Evolutionary conservation across 2,329 filamentous ascomycete genomes (phyloP).

Genomic region (Venturia aucupariae): DNA sequence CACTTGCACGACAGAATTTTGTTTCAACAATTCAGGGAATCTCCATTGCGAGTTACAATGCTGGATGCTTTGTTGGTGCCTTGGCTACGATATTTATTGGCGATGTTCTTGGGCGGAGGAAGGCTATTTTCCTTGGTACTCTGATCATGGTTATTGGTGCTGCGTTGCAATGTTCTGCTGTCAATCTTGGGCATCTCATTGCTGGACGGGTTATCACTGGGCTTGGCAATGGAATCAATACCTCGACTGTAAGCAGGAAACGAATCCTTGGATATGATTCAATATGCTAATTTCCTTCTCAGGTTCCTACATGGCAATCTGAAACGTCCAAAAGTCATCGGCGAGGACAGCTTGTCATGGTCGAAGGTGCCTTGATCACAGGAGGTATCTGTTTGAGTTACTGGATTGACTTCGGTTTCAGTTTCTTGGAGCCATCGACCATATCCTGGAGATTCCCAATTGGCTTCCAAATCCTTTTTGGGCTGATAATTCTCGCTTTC

Average conservation of each 20-base stretch:
- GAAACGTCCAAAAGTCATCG: slow-evolving; percentile 38
- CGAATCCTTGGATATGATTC: no score
- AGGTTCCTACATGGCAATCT: slow-evolving; percentile 38
- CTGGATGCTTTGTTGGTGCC: slow-evolving; percentile 38
- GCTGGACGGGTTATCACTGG: slow-evolving; percentile 43
- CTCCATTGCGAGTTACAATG: slow-evolving; percentile 21
- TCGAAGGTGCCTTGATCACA: slow-evolving; percentile 37
- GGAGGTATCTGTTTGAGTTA: slow-evolving; percentile 36
- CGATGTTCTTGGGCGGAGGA: slow-evolving; percentile 48
- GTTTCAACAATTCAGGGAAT: slow-evolving; percentile 34
- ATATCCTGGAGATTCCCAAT: slow-evolving; percentile 46
- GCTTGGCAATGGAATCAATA: slow-evolving; percentile 37
- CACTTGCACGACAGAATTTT: slow-evolving; percentile 17
- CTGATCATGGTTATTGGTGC: slow-evolving; percentile 50
- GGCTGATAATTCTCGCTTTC: slow-evolving; percentile 40
- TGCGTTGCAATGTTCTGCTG: slow-evolving; percentile 46
- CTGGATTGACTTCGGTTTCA: slow-evolving; percentile 34
- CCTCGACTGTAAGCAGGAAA: slow-evolving; percentile 17
- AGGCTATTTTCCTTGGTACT: slow-evolving; percentile 51
- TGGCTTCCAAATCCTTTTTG: slow-evolving; percentile 49
- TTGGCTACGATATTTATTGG: slow-evolving; percentile 40
- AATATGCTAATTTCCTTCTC: slow-evolving; percentile 17
- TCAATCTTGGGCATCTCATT: slow-evolving; percentile 37
- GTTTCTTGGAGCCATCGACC: slow-evolving; percentile 37
- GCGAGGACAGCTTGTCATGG: slow-evolving; percentile 39